Conservation (phyloP, 2,329 filamentous ascomycete species). For the Apiospora malaysiana region DNA sequence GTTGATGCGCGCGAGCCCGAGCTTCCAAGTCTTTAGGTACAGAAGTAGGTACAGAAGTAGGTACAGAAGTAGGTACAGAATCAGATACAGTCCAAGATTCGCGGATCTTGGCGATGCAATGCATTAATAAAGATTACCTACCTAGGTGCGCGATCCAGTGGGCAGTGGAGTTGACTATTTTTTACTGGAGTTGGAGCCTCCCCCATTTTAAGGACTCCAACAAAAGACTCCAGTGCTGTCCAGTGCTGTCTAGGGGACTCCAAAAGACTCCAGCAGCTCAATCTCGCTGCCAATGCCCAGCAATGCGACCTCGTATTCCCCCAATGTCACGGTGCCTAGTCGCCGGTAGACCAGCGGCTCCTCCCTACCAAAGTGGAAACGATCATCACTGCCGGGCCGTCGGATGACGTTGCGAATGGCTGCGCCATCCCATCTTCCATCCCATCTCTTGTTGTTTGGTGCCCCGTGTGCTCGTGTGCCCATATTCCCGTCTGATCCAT, state of each 20-base stretch:
- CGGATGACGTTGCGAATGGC: conserved; percentile 9
- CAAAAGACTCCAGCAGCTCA: no score
- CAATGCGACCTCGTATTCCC: conserved; percentile 19
- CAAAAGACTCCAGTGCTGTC: neutral
- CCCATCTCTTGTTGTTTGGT: neutral
- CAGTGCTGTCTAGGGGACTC: no score
- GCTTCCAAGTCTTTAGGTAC: no score
- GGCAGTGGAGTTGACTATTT: neutral
- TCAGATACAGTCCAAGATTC: conserved; percentile 1
- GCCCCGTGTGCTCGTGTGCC: neutral
- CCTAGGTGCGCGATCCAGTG: neutral
- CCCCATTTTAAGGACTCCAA: neutral
- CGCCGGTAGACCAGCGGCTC: neutral
- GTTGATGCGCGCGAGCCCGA: neutral
- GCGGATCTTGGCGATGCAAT: neutral
- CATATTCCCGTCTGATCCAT: neutral
- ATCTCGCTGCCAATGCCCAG: neutral
- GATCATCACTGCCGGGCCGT: neutral
- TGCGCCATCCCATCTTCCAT: neutral
- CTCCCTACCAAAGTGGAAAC: conserved; percentile 9
- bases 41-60: no score
- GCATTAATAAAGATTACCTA: no score
- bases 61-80: no score
- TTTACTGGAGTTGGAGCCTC: no score
- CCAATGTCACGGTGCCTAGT: neutral